phyloP scores from a whole-genome alignment of 495 filamentous ascomycete species.

The Amorphotheca resinae region DNA sequence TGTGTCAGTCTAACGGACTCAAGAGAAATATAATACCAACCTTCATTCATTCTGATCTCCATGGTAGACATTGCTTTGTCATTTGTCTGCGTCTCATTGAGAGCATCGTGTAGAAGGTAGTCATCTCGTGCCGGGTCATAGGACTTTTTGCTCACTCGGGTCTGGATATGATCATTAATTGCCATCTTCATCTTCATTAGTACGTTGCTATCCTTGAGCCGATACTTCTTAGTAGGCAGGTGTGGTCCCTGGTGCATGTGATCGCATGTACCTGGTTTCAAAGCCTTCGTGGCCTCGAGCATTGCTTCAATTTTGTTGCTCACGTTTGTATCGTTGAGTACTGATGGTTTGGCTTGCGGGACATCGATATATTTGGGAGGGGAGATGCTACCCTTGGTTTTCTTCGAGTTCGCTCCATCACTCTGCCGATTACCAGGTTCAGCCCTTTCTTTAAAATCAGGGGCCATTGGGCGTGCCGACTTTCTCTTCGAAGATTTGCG shows the following conservation, averaged over 20 bases:
- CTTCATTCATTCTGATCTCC: constrained; percentile 21
- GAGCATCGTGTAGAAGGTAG: not conserved
- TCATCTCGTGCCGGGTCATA: constrained; percentile 4
- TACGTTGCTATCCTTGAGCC: constrained; percentile 14
- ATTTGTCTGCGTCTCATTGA: not conserved
- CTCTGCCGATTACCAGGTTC: not conserved
- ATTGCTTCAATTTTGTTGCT: constrained; percentile 22
- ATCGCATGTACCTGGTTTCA: constrained; percentile 10
- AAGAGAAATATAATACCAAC: not conserved
- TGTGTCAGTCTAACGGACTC: not conserved
- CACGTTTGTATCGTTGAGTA: constrained; percentile 6
- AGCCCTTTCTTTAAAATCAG: not conserved
- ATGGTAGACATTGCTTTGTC: constrained; percentile 5
- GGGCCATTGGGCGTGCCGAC: constrained; percentile 1
- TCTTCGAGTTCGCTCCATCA: not conserved
- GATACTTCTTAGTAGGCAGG: constrained; percentile 8
- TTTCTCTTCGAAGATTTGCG: constrained; percentile 15
- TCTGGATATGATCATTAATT: constrained; percentile 10
- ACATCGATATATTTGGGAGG: not conserved
- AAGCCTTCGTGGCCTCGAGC: constrained; percentile 19
- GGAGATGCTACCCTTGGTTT: not conserved
- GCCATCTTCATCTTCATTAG: constrained; percentile 18
- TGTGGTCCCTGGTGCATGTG: not conserved
- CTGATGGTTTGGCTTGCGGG: not conserved
- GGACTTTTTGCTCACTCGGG: not conserved